Percentiles rank a stretch among this genome's conserved stretches.
phyloP scores from a whole-genome alignment of 768 basidiomycete genomes.

The Chiua virens region DNA sequence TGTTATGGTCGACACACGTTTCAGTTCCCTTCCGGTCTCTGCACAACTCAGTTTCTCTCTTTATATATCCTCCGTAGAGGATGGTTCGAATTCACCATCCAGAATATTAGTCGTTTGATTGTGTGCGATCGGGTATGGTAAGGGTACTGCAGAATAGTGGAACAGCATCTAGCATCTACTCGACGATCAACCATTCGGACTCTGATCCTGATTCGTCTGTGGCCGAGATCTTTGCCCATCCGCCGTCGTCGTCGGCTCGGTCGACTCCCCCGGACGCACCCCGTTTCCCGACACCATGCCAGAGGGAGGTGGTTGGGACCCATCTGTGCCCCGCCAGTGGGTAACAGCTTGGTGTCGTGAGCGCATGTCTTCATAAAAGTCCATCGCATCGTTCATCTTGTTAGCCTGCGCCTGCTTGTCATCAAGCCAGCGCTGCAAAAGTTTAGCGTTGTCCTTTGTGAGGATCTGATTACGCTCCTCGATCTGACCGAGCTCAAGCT shows the following conservation, averaged over 20 bases:
- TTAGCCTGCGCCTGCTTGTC: conserved; percentile 91
- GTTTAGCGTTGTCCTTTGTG: conserved; percentile 89
- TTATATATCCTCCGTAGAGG: conserved; percentile 34
- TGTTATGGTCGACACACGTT: conserved; percentile 26
- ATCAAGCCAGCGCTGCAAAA: conserved; percentile 96
- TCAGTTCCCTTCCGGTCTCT: conserved; percentile 16
- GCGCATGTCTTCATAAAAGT: conserved; percentile 87
- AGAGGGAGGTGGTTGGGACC: conserved; percentile 35
- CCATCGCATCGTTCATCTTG: conserved; percentile 92
- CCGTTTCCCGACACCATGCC: conserved; percentile 43
- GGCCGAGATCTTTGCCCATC: conserved; percentile 73
- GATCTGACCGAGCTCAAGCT: conserved; percentile 88
- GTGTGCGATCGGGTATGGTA: conserved; percentile 22
- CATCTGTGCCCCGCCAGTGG: conserved; percentile 52
- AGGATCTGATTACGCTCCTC: conserved; percentile 86
- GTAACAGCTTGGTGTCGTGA: conserved; percentile 64
- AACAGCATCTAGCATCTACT: conserved; percentile 37
- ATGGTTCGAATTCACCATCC: conserved; percentile 23
- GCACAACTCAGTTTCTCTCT: conserved; percentile 18
- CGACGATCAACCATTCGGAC: conserved; percentile 88
- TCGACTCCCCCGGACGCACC: conserved; percentile 41
- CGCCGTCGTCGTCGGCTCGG: conserved; percentile 48
- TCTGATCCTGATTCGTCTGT: conserved; percentile 74
- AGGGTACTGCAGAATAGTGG: conserved; percentile 16
- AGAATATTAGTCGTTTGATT: conserved; percentile 23